These are phyloP conservation scores for Athelia sp. DNA, from an alignment of 1,284 basidiomycete genomes.

Conservation along the genomic window DNA sequence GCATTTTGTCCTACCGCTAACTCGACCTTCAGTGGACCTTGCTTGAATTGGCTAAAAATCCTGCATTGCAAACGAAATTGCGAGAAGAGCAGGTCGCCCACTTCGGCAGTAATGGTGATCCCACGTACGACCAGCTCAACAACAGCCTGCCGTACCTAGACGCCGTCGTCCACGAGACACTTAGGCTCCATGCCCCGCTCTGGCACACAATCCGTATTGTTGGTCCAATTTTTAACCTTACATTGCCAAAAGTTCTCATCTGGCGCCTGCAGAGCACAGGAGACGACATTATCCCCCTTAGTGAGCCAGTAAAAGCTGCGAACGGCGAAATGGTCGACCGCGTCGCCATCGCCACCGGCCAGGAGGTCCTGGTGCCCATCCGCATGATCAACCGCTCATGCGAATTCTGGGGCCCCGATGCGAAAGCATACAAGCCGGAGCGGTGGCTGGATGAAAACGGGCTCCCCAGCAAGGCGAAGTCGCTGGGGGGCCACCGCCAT, in stretches of 20 bases:
- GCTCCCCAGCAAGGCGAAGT: constrained; percentile 20
- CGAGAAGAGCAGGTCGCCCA: constrained; percentile 42
- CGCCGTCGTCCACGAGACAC: constrained; percentile 47
- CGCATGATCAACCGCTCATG: constrained; percentile 29
- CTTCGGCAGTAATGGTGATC: constrained; percentile 16
- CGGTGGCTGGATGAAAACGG: constrained; percentile 27
- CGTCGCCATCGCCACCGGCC: constrained; percentile 31
- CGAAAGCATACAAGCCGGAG: constrained; percentile 35
- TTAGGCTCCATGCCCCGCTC: constrained; percentile 38
- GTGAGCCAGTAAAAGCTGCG: constrained; percentile 25
- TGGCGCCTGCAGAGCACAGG: constrained; percentile 29
- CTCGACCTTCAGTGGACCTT: constrained; percentile 21
- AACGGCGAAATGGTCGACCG: constrained; percentile 25
- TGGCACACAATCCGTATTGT: constrained; percentile 34
- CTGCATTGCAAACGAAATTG: constrained; percentile 42
- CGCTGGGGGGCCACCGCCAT: constrained; percentile 25
- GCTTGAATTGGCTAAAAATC: constrained; percentile 44
- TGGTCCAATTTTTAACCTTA: constrained; percentile 22
- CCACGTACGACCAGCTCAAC: constrained; percentile 40
- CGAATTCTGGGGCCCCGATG: constrained; percentile 37
- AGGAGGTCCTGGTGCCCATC: constrained; percentile 30
- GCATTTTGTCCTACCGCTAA: background rate
- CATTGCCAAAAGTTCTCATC: constrained; percentile 32
- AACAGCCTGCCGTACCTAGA: constrained; percentile 46
- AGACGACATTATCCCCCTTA: constrained; percentile 42